Base-by-base conservation (phyloP, 2,329 filamentous ascomycete genomes). In the Cadophora sp. region DNA sequence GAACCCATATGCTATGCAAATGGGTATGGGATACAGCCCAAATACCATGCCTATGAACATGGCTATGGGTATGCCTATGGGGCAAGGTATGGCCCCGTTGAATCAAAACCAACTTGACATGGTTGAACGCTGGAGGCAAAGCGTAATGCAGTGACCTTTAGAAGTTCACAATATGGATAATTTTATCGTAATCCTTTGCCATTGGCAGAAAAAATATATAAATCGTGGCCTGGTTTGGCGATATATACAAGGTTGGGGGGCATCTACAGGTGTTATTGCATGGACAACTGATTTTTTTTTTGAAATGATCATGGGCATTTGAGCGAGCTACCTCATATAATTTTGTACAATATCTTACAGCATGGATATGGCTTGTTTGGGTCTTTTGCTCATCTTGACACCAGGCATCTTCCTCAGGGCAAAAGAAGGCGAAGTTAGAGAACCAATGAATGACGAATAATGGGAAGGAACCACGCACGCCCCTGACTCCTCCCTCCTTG, bases 121-220 rank as follows among this genome's bases (percentile, higher is more conserved):
- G 77, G 77, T 79, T 27, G 77, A 79, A 71, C 68, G 74, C 48
- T 79, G 77, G 77, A 75, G 77, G 55, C 77, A 78, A 68, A 78
- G 77, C 53, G 75, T 79, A 8, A 77, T 77, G 75, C 76, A 77
- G 53, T 77, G 50, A 62, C 62, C 12, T 26, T 11, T 16, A 40
- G 34, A 59, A 16, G 12, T n/a, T 40, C 19, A 26, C 14, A 16
- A 40, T n/a, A 59, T 40, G 34, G 19, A 24, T 7, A 58, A 26
- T 40, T 26, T 37, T 26, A 24, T 27, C 12, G 2, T 27, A 40
- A 16, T 6, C 4, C n/a, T 22, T 59, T 59, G 22, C 31, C 22
- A 40, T 14, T 24, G 22, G n/a, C 12, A 37, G 8, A 59, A 40
- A 34, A 59, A 43, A 40, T 16, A 59, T 27, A 59, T 59, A 40